Conservation (phyloP, 768 basidiomycete genomes). For the Tephrocybe sp. region DNA sequence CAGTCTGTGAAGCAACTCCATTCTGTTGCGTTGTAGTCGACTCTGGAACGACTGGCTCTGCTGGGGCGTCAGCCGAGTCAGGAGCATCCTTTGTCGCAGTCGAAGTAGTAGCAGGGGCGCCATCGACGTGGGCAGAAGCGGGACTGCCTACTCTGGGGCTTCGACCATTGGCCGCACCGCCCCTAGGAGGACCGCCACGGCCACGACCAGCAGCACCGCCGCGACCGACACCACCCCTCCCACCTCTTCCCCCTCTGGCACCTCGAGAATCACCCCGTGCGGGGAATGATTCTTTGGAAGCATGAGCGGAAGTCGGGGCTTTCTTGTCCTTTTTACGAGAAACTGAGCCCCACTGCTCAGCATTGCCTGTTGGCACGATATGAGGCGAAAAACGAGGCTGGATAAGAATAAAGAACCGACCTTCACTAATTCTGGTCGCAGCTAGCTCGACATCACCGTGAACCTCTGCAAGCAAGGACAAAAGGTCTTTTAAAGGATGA, state of each 20-base stretch:
- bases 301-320: constrained; percentile 34
- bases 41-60: constrained; percentile 20
- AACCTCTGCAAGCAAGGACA: constrained; percentile 64
- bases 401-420: constrained; percentile 31
- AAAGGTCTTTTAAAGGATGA: constrained; percentile 49
- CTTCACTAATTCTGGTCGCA: constrained; percentile 73
- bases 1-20: constrained; percentile 22
- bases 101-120: constrained; percentile 18
- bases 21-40: constrained; percentile 23
- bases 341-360: constrained; percentile 80
- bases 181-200: constrained; percentile 47
- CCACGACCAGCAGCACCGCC: constrained; percentile 47
- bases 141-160: constrained; percentile 32
- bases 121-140: constrained; percentile 24
- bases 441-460: constrained; percentile 69
- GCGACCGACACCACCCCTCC: constrained; percentile 58
- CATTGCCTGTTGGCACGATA: constrained; percentile 49
- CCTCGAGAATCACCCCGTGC: constrained; percentile 56
- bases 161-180: constrained; percentile 39
- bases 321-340: constrained; percentile 90
- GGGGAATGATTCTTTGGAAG: constrained; percentile 52
- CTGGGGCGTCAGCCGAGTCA: constrained; percentile 21
- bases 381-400: constrained; percentile 10
- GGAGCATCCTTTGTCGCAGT: constrained; percentile 18
- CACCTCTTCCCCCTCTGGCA: constrained; percentile 55